Base-by-base conservation (phyloP, 768 basidiomycete genomes). In the Paxillus involutus region DNA sequence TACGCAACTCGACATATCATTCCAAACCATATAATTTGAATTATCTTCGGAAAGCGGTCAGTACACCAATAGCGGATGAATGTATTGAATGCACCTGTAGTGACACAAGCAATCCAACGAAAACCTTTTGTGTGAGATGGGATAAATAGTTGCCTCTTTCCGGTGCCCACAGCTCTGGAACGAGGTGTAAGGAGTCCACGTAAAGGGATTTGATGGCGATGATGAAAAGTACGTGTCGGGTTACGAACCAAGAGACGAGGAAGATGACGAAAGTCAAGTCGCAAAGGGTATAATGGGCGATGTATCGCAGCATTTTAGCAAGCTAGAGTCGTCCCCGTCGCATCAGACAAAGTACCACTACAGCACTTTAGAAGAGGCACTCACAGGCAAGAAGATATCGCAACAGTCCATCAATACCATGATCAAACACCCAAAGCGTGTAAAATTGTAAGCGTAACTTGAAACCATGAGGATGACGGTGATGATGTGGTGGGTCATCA, bases 401-500 rank as follows among this genome's bases (percentile, higher is more conserved):
- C 88, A 91, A 66, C 83, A 86, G 67, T 99, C 97, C 93, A 98
- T 95, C 35, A 97, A 73, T 47, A 91, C 80, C 82, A 97, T 88
- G 55, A 97, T 85, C 44, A 94, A 75, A 61, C 88, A 91, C 14
- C 97, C 97, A 42, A 95, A 81, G 43, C 94, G 88, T 9, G 92
- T 96, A 67, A 86, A 88, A 71, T 94, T 88, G 67, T 79, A 83
- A 56, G 79, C 79, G 73, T 97, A 98, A 70, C 91, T 94, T 39
- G 76, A 64, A 33, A 77, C 71, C 73, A 98, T 84, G 57, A 99
- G 82, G 46, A 78, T 65, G 56, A 94, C 80, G 12, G 94, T 96
- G 60, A 98, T 88, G 61, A 96, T 67, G 68, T 99, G 97, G 75
- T 99, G 97, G 24, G 86, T 75, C 82, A 98, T 89, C 96, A 98